Conservation (phyloP, 1,284 basidiomycete genomes). For the Thelephora terrestris region DNA sequence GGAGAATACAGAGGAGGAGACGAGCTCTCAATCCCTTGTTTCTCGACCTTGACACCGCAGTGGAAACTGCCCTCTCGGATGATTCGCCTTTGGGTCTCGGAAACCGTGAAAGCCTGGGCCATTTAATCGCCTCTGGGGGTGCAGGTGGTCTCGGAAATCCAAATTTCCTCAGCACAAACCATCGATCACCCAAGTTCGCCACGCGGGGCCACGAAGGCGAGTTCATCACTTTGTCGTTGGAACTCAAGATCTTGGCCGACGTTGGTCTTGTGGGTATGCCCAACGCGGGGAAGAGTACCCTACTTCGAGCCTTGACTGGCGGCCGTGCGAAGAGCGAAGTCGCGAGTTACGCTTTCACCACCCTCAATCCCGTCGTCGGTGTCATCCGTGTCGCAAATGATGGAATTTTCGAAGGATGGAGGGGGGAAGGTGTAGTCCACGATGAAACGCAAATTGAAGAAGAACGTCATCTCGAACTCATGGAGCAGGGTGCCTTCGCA, state of each 20-base stretch:
- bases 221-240: constrained; percentile 76
- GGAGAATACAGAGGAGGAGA: constrained; percentile 35
- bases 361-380: constrained; percentile 91
- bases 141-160: constrained; percentile 86
- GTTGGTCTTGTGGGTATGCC: constrained; percentile 94
- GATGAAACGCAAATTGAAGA: constrained; percentile 67
- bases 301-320: constrained; percentile 84
- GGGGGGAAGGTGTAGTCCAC: constrained; percentile 42
- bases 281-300: constrained; percentile 86
- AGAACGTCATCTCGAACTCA: constrained; percentile 31
- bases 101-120: constrained; percentile 47
- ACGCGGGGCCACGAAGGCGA: constrained; percentile 78
- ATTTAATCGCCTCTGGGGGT: constrained; percentile 75
- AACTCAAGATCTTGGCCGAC: constrained; percentile 92
- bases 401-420: constrained; percentile 62
- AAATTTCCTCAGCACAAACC: constrained; percentile 60
- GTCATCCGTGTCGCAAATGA: constrained; percentile 81
- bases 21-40: constrained; percentile 36
- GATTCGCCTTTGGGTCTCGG: constrained; percentile 63
- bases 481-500: constrained; percentile 43
- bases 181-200: constrained; percentile 74
- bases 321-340: constrained; percentile 79
- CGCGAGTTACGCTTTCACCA: constrained; percentile 91
- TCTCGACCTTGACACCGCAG: constrained; percentile 51
- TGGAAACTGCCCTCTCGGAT: constrained; percentile 32